These are phyloP conservation scores for Arctium minus DNA, from an alignment of 129 eudicot genomes.

Conservation along the genomic window DNA sequence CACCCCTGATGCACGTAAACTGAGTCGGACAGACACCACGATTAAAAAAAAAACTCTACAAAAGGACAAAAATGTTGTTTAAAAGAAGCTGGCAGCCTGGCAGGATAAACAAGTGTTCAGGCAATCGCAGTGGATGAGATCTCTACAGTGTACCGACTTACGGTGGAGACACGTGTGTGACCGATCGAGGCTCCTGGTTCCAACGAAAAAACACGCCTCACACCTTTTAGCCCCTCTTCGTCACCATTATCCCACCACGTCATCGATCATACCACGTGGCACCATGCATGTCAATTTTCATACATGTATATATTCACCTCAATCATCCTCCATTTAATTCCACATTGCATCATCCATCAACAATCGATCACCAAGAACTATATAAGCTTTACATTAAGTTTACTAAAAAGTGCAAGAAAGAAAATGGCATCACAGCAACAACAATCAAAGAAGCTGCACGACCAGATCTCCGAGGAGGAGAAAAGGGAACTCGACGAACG, in stretches of 20 bases:
- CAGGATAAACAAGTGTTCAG: not conserved
- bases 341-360: not conserved
- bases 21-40: no score
- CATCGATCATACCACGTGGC: constrained; percentile 24
- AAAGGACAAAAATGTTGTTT: no score
- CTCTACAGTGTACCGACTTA: constrained; percentile 5
- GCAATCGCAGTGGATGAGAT: not conserved
- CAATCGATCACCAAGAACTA: no score
- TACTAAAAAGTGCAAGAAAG: not conserved
- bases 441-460: constrained; percentile 15
- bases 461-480: constrained; percentile 28
- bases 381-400: not conserved
- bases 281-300: constrained; percentile 16
- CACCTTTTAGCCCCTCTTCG: not conserved
- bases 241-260: constrained; percentile 14
- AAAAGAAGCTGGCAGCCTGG: no score
- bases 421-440: constrained; percentile 33
- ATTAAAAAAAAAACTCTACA: no score
- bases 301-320: not conserved
- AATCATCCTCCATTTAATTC: not conserved
- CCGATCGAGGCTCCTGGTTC: not conserved
- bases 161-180: constrained; percentile 6
- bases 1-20: no score
- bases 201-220: not conserved
- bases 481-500: constrained; percentile 31